Conservation (phyloP, 768 basidiomycete species). For the Daedalea quercina region DNA sequence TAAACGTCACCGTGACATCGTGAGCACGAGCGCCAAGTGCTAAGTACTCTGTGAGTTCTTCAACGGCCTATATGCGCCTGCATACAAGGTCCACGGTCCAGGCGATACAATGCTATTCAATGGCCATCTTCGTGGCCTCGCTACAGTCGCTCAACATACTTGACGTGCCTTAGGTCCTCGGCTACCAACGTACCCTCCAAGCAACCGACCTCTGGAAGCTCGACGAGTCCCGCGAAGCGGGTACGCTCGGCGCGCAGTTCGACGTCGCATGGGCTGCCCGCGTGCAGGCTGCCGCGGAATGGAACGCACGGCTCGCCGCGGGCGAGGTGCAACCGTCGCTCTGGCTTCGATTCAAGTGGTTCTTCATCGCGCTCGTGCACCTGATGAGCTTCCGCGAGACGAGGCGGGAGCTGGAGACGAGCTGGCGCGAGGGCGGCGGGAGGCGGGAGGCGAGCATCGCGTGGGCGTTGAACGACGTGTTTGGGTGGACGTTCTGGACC, state of each 20-base stretch:
- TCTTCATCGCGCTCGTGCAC: slow-evolving; percentile 18
- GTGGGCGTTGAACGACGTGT: slow-evolving; percentile 55
- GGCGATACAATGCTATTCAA: neutral
- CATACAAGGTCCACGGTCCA: no score
- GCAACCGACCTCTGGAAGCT: slow-evolving; percentile 73
- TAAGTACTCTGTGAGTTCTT: no score
- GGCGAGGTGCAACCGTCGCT: slow-evolving; percentile 39
- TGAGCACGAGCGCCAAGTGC: no score
- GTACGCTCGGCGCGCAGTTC: slow-evolving; percentile 42
- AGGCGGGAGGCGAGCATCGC: slow-evolving; percentile 44
- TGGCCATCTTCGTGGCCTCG: neutral
- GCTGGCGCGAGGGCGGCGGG: slow-evolving; percentile 41
- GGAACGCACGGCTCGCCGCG: slow-evolving; percentile 43
- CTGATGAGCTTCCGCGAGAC: slow-evolving; percentile 17
- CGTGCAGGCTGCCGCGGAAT: slow-evolving; percentile 40
- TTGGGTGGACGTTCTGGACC: slow-evolving; percentile 55
- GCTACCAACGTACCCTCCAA: slow-evolving; percentile 68
- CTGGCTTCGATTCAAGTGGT: slow-evolving; percentile 35
- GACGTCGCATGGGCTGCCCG: slow-evolving; percentile 49
- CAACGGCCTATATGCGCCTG: no score
- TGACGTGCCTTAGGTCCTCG: slow-evolving; percentile 49
- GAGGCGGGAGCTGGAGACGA: slow-evolving; percentile 26
- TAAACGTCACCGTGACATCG: neutral
- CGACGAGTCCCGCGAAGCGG: slow-evolving; percentile 42
- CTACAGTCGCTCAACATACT: no score